Percentiles rank a stretch among this genome's conserved stretches.
These are phyloP conservation scores for Litchi chinensis DNA, from an alignment of 345 rosid species.

Conservation along the genomic window DNA sequence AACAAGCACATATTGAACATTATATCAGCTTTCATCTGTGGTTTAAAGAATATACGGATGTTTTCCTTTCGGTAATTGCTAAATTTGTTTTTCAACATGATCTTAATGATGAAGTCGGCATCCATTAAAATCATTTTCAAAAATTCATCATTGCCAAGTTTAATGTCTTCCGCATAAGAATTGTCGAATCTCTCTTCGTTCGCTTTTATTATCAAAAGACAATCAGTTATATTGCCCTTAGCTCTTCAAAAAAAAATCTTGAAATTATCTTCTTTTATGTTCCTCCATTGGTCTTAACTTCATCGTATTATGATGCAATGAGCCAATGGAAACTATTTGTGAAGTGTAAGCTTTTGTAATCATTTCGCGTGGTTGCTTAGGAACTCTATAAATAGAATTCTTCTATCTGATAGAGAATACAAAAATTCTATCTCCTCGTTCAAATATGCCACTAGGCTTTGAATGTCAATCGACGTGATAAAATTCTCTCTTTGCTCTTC, in stretches of 20 bases:
- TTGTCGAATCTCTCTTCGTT: neutral
- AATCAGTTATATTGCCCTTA: neutral
- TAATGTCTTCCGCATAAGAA: constrained; percentile 10
- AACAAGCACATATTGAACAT: constrained; percentile 18
- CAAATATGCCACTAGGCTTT: neutral
- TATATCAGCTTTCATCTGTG: neutral
- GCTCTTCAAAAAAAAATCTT: constrained; percentile 15
- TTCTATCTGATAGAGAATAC: neutral
- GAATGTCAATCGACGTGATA: neutral
- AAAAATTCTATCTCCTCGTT: neutral
- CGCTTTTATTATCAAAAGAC: neutral
- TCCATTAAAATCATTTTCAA: constrained; percentile 27
- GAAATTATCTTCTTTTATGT: constrained; percentile 17
- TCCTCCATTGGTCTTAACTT: constrained; percentile 25
- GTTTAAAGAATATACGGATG: neutral
- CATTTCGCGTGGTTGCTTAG: neutral
- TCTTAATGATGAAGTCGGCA: constrained; percentile 21
- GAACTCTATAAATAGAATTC: constrained; percentile 22
- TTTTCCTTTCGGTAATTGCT: fast-evolving
- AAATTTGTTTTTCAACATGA: neutral
- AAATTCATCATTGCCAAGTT: neutral
- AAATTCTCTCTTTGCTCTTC: neutral
- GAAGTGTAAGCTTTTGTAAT: constrained; percentile 7
- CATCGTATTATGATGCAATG: constrained; percentile 2
- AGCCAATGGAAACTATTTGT: constrained; percentile 22